A percentile compares a stretch with the other conserved stretches of the same genome.
These are phyloP conservation scores for Boeremia exigua DNA, from an alignment of 2,329 filamentous ascomycete species.

Conservation along the genomic window DNA sequence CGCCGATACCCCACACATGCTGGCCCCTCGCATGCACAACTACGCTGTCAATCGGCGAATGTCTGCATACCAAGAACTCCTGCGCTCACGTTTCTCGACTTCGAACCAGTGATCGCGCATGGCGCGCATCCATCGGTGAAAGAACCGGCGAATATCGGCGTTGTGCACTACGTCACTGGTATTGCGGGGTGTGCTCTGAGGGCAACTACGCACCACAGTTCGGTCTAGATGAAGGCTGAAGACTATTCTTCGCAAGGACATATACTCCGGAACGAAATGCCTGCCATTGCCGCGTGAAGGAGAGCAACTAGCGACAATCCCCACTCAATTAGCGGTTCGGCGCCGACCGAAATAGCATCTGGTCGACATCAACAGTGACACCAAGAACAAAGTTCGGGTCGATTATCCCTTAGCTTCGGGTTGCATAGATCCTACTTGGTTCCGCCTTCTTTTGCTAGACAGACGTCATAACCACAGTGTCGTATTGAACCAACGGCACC, in stretches of 20 bases:
- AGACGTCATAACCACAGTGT: background rate
- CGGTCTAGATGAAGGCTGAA: conserved; percentile 8
- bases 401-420: background rate
- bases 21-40: conserved; percentile 10
- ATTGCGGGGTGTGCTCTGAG: conserved; percentile 26
- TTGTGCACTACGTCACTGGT: conserved; percentile 26
- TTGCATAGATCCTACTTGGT: background rate
- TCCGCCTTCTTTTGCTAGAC: background rate
- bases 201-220: conserved; percentile 4
- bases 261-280: background rate
- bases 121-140: conserved; percentile 21
- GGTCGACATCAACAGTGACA: conserved; percentile 8
- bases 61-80: background rate
- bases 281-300: background rate
- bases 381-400: conserved; percentile 1
- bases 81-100: background rate
- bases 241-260: background rate
- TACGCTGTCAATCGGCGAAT: conserved; percentile 11
- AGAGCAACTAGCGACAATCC: background rate
- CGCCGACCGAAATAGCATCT: background rate
- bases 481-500: conserved; percentile 5
- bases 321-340: background rate
- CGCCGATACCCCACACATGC: conserved; percentile 11
- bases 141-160: conserved; percentile 33
- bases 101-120: conserved; percentile 13